Conservation (phyloP, 1,284 basidiomycete genomes). For the Fomitopsis palustris region DNA sequence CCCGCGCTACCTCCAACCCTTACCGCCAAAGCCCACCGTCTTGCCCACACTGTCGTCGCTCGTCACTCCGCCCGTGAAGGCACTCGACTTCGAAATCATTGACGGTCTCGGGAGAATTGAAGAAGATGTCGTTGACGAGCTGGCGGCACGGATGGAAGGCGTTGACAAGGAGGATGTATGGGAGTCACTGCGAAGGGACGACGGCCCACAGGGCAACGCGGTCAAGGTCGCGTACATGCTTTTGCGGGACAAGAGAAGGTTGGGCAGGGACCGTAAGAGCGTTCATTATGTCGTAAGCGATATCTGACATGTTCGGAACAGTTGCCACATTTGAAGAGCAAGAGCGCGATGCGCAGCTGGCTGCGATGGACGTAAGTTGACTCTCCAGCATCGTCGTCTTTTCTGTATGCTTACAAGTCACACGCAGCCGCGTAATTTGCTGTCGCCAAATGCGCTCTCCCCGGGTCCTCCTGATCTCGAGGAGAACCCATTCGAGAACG, state of each 20-base stretch:
- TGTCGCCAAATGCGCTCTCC: slow-evolving; percentile 48
- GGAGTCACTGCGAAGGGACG: slow-evolving; percentile 79
- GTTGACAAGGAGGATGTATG: slow-evolving; percentile 84
- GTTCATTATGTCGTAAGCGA: neutral
- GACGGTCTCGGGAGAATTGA: slow-evolving; percentile 88
- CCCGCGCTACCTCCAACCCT: slow-evolving; percentile 82
- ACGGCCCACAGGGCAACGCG: slow-evolving; percentile 84
- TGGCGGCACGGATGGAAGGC: slow-evolving; percentile 72
- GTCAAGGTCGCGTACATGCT: slow-evolving; percentile 97
- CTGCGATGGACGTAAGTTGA: slow-evolving; percentile 69
- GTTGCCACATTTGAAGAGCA: slow-evolving; percentile 76
- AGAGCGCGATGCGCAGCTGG: slow-evolving; percentile 76
- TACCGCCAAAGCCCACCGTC: slow-evolving; percentile 78
- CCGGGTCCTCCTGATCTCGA: slow-evolving; percentile 50
- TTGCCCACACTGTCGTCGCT: slow-evolving; percentile 69
- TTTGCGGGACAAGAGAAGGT: slow-evolving; percentile 83
- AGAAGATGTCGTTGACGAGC: slow-evolving; percentile 83
- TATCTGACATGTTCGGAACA: slow-evolving; percentile 28
- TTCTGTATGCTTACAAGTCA: neutral
- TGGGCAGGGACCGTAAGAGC: slow-evolving; percentile 77
- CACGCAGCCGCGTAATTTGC: slow-evolving; percentile 57
- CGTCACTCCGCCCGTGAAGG: slow-evolving; percentile 54
- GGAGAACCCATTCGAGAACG: slow-evolving; percentile 74
- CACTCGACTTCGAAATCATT: slow-evolving; percentile 73
- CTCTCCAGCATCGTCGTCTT: neutral